Percentiles rank a stretch among this genome's conserved stretches.
Evolutionary conservation across 1,284 basidiomycete species (phyloP).

Genomic region (Tilletia indica): DNA sequence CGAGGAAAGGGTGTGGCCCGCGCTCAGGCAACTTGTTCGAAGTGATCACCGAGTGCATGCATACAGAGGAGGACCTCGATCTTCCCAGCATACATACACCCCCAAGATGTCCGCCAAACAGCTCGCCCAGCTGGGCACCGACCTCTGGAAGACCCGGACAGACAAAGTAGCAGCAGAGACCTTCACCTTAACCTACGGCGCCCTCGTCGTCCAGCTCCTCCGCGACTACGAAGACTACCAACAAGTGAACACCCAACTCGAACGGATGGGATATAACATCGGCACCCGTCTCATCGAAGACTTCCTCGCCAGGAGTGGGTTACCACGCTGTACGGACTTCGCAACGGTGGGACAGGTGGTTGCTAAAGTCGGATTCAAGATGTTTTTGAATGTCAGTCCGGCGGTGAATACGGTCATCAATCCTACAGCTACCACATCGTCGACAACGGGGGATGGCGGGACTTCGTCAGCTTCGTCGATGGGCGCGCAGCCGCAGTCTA

Average conservation of each 20-base stretch:
- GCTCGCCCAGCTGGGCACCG: conserved; percentile 51
- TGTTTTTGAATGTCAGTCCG: conserved; percentile 91
- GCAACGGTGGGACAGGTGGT: conserved; percentile 70
- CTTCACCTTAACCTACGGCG: conserved; percentile 94
- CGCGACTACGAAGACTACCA: conserved; percentile 98
- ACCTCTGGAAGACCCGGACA: conserved; percentile 53
- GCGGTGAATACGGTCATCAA: conserved; percentile 66
- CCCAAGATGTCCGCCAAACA: conserved; percentile 41
- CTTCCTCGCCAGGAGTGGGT: conserved; percentile 79
- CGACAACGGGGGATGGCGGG: conserved; percentile 5
- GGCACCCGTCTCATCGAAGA: conserved; percentile 95
- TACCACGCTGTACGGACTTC: conserved; percentile 76
- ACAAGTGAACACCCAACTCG: conserved; percentile 70
- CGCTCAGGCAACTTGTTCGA: background rate
- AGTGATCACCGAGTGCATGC: background rate
- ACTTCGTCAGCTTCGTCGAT: conserved; percentile 3
- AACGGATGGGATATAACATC: conserved; percentile 89
- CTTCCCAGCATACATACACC: background rate
- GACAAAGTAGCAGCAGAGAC: conserved; percentile 79
- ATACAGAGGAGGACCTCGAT: background rate
- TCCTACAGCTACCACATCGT: conserved; percentile 29
- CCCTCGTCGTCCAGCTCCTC: conserved; percentile 94
- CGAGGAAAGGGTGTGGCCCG: background rate
- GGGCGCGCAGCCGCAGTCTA: background rate
- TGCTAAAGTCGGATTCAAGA: conserved; percentile 77